These are phyloP conservation scores for Poteriospumella lacustris DNA, from an alignment of 108 stramenopile genomes.

Conservation along the genomic window DNA sequence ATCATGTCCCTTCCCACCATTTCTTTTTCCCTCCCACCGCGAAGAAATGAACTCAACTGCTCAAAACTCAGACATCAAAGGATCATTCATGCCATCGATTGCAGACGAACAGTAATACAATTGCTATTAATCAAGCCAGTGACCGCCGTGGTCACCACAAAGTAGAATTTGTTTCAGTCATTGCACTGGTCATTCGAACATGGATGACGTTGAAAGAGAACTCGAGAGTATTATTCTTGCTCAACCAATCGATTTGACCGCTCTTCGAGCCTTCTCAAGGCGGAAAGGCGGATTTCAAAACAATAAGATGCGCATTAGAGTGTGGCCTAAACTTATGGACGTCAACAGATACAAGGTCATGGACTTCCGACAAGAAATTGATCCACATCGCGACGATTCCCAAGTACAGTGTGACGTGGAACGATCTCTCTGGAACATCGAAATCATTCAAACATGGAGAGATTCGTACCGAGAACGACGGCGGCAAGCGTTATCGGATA, in stretches of 20 bases:
- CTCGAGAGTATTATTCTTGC: not conserved
- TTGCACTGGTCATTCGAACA: no score
- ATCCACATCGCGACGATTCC: not conserved
- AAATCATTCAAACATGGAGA: not conserved
- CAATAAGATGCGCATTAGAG: not conserved
- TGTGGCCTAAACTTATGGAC: constrained; percentile 14
- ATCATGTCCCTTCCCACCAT: no score
- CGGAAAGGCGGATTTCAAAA: not conserved
- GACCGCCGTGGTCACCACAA: no score
- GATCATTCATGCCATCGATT: no score
- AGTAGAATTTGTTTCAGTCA: no score
- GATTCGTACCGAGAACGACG: not conserved
- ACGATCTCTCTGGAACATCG: not conserved
- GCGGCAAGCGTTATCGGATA: constrained; percentile 11
- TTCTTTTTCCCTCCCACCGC: no score
- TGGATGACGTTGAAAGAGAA: not conserved
- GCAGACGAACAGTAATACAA: no score
- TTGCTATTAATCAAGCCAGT: no score
- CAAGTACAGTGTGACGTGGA: constrained; percentile 16
- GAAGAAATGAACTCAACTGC: no score
- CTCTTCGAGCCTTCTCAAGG: not conserved
- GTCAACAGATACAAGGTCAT: constrained; percentile 10
- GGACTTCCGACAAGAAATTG: not conserved
- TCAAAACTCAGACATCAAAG: no score
- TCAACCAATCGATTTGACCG: not conserved